Conservation (phyloP, 129 eudicot genomes). For the Sambucus nigra region DNA sequence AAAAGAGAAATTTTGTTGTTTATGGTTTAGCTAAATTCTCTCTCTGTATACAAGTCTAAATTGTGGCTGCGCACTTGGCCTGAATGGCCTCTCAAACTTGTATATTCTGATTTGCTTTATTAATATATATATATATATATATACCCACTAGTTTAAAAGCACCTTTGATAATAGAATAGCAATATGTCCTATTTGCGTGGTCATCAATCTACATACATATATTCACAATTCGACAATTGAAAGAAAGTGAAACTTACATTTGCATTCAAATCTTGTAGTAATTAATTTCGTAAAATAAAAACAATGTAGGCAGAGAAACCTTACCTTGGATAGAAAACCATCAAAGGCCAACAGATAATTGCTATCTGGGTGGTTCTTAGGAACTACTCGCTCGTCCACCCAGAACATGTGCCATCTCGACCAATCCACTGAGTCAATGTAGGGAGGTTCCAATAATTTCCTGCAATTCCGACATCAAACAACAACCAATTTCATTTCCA, state of each 20-base stretch:
- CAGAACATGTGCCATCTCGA: conserved; percentile 51
- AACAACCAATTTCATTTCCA: not conserved
- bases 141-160: no score
- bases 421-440: conserved; percentile 43
- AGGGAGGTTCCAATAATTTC: conserved; percentile 43
- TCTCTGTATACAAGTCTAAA: no score
- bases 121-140: no score
- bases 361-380: conserved; percentile 42
- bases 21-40: no score
- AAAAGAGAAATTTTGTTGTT: no score
- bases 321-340: conserved; percentile 48
- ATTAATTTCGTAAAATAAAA: not conserved
- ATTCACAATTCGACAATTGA: not conserved
- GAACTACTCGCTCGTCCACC: conserved; percentile 62
- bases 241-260: not conserved
- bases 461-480: conserved; percentile 16
- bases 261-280: not conserved
- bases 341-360: conserved; percentile 39
- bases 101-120: no score
- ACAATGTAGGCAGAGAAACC: not conserved
- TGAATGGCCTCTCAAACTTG: no score
- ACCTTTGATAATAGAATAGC: no score
- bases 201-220: not conserved
- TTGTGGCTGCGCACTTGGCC: no score
- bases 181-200: not conserved